phyloP scores from a whole-genome alignment of 345 rosid genomes.

The Euphorbia pulcherrima region DNA sequence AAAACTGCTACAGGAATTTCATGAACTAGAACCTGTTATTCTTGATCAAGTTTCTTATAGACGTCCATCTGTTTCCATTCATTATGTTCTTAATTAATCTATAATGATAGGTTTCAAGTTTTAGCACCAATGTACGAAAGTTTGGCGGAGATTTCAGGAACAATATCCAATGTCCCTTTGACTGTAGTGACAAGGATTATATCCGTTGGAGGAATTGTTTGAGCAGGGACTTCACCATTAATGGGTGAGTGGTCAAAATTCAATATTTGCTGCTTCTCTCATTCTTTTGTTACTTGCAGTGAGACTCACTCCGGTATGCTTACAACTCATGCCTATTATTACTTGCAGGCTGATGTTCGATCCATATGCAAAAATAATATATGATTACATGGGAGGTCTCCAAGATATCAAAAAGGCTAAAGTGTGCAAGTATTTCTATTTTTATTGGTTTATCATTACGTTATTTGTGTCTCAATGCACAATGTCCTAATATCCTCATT shows the following conservation, averaged over 20 bases:
- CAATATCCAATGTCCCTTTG: conserved; percentile 37
- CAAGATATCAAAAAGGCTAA: conserved; percentile 85
- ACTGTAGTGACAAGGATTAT: conserved; percentile 55
- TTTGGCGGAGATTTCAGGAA: conserved; percentile 22
- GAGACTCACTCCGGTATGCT: neutral
- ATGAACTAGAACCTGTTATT: neutral
- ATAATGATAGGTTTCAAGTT: conserved; percentile 62
- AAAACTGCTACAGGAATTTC: neutral
- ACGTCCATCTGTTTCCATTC: conserved; percentile 1
- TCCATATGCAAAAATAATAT: conserved; percentile 74
- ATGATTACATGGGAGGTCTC: conserved; percentile 86
- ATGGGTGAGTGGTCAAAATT: conserved; percentile 48
- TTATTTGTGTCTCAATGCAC: conserved; percentile 11
- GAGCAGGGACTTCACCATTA: conserved; percentile 91
- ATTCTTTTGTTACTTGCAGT: neutral
- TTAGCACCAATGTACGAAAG: conserved; percentile 43
- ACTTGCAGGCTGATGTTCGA: conserved; percentile 80
- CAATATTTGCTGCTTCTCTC: neutral
- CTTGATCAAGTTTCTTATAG: neutral
- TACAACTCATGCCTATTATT: conserved; percentile 16
- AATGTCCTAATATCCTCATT: conserved; percentile 16
- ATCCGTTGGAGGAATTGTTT: conserved; percentile 71
- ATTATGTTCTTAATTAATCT: conserved; percentile 10
- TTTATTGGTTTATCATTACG: conserved; percentile 24
- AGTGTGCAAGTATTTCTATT: conserved; percentile 68